phyloP scores from a whole-genome alignment of 768 basidiomycete genomes.

The Cytidiella melzeri region DNA sequence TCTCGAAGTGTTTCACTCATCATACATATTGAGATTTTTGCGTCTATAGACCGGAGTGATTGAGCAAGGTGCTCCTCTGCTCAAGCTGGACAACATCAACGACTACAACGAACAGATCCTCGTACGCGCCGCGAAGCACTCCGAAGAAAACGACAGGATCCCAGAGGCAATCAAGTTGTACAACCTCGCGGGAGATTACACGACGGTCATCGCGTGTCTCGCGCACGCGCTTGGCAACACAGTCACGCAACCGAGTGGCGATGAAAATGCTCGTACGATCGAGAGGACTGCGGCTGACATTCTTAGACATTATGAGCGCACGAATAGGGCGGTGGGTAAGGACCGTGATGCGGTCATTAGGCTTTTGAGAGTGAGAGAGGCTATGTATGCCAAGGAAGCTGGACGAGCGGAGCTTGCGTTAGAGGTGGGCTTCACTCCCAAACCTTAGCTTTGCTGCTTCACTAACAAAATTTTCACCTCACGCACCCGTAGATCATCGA shows the following conservation, averaged over 20 bases:
- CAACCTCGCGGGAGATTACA: slow-evolving; percentile 89
- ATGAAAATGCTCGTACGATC: slow-evolving; percentile 58
- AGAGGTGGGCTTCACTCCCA: slow-evolving; percentile 48
- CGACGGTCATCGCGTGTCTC: slow-evolving; percentile 81
- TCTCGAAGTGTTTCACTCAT: not conserved
- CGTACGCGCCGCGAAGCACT: slow-evolving; percentile 72
- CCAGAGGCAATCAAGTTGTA: slow-evolving; percentile 93
- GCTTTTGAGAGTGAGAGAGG: slow-evolving; percentile 76
- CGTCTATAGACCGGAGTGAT: slow-evolving; percentile 72
- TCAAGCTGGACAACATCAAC: slow-evolving; percentile 59
- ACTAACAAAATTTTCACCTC: not conserved
- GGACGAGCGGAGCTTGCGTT: slow-evolving; percentile 73
- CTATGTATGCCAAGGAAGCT: slow-evolving; percentile 65
- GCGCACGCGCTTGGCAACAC: slow-evolving; percentile 84
- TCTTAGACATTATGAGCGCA: slow-evolving; percentile 72
- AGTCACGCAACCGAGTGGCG: slow-evolving; percentile 51
- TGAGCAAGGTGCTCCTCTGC: slow-evolving; percentile 72
- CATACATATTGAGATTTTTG: not conserved
- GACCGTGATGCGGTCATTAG: slow-evolving; percentile 70
- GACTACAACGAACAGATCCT: slow-evolving; percentile 83
- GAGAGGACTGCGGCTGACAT: slow-evolving; percentile 77
- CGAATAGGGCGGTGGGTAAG: slow-evolving; percentile 64
- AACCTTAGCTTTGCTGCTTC: not conserved
- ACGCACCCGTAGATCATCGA: slow-evolving; percentile 66
- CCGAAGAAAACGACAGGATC: slow-evolving; percentile 78